These are phyloP conservation scores for Apiospora marii DNA, from an alignment of 2,329 filamentous ascomycete genomes.

Conservation along the genomic window DNA sequence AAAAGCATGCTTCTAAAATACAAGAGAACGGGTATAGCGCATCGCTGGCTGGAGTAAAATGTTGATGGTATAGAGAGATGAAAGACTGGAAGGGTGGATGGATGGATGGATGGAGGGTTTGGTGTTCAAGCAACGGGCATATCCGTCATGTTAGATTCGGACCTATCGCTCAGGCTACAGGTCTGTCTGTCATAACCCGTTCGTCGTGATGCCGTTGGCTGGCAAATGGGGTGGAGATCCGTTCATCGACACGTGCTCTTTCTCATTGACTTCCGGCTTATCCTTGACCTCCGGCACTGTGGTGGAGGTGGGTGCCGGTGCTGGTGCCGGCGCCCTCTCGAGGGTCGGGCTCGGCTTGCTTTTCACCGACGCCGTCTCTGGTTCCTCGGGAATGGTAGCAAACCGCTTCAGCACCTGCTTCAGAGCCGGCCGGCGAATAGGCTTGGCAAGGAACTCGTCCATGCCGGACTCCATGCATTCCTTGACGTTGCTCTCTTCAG, in stretches of 20 bases:
- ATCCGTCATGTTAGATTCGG: background rate
- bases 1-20: conserved; percentile 21
- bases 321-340: background rate
- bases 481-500: conserved; percentile 87
- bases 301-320: background rate
- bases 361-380: conserved; percentile 50
- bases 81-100: background rate
- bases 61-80: background rate
- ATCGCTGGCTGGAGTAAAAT: conserved; percentile 20
- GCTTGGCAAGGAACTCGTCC: conserved; percentile 84
- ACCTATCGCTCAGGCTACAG: background rate
- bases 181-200: background rate
- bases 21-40: conserved; percentile 23
- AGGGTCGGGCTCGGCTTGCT: conserved; percentile 33
- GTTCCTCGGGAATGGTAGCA: conserved; percentile 80
- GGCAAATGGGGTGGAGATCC: background rate
- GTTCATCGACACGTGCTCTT: conserved; percentile 4
- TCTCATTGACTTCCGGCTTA: conserved; percentile 16
- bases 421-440: conserved; percentile 81
- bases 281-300: background rate
- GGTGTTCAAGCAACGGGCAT: background rate
- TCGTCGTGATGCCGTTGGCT: background rate
- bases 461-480: conserved; percentile 90
- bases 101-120: too few relatives aligned
- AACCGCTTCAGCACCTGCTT: conserved; percentile 89